A percentile compares a stretch with the other conserved stretches of the same genome.
Conservation (phyloP, 352 stramenopile genomes). For the Phytophthora foliorum region DNA sequence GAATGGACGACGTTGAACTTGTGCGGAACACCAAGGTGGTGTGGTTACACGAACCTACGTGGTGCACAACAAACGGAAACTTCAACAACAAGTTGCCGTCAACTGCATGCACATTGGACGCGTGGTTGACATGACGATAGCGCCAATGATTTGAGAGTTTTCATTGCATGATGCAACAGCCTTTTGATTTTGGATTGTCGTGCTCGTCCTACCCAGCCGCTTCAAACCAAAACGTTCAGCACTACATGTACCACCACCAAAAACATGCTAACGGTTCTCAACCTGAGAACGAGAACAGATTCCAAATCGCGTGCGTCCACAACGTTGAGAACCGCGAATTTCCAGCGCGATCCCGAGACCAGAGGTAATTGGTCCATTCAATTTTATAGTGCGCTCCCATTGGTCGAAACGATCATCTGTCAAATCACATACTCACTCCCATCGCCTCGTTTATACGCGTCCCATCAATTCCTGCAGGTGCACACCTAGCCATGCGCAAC, state of each 20-base stretch:
- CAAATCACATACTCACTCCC: background rate
- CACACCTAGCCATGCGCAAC: constrained; percentile 14
- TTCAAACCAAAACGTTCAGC: too few species aligned
- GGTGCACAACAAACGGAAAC: background rate
- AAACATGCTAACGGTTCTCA: too few species aligned
- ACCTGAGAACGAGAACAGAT: too few species aligned
- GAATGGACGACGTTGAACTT: constrained; percentile 39
- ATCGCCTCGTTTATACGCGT: background rate
- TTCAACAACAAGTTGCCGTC: constrained; percentile 9
- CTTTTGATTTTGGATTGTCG: too few species aligned
- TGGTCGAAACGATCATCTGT: background rate
- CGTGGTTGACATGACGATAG: too few species aligned
- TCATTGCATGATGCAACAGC: too few species aligned
- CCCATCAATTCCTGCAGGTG: background rate
- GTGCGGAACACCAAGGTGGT: constrained; percentile 18
- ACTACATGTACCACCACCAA: too few species aligned
- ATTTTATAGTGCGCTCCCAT: background rate
- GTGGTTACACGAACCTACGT: background rate
- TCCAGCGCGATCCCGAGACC: background rate
- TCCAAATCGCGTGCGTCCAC: constrained; percentile 12
- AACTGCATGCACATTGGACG: too few species aligned
- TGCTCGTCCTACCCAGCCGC: too few species aligned
- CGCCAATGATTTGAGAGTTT: too few species aligned
- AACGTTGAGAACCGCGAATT: background rate
- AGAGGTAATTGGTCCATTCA: too few species aligned